These are phyloP conservation scores for Jaminaea rosea DNA, from an alignment of 1,284 basidiomycete genomes.

Conservation along the genomic window DNA sequence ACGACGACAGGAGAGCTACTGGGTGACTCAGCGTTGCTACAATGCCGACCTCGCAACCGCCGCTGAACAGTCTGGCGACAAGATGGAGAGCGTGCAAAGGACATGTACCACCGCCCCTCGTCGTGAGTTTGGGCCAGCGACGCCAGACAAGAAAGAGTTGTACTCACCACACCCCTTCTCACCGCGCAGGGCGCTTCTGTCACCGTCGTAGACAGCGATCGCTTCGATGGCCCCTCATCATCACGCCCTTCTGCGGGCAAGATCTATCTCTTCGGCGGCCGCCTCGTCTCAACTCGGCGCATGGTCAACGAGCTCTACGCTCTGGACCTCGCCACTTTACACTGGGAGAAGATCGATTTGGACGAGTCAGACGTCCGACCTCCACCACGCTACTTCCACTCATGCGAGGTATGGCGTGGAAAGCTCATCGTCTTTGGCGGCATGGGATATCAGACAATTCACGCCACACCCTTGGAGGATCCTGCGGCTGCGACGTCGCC, in stretches of 20 bases:
- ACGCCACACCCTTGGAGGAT: no score
- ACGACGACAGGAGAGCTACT: no score
- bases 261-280: constrained; percentile 38
- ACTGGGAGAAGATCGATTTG: constrained; percentile 13
- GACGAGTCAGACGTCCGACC: neutral
- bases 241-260: constrained; percentile 1
- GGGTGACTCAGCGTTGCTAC: no score
- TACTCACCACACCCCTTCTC: neutral
- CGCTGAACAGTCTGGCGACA: constrained; percentile 7
- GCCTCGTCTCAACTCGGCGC: constrained; percentile 33
- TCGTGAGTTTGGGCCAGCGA: constrained; percentile 12
- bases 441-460: constrained; percentile 27
- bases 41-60: no score
- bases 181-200: constrained; percentile 28
- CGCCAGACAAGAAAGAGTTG: neutral
- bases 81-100: constrained; percentile 17
- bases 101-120: constrained; percentile 35
- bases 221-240: constrained; percentile 1
- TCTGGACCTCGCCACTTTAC: constrained; percentile 28
- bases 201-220: constrained; percentile 23
- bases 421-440: constrained; percentile 39
- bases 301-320: constrained; percentile 37
- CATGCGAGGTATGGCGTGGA: constrained; percentile 34
- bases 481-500: neutral
- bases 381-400: constrained; percentile 34